Conservation (phyloP, 768 basidiomycete genomes). For the Gloeophyllum trabeum region DNA sequence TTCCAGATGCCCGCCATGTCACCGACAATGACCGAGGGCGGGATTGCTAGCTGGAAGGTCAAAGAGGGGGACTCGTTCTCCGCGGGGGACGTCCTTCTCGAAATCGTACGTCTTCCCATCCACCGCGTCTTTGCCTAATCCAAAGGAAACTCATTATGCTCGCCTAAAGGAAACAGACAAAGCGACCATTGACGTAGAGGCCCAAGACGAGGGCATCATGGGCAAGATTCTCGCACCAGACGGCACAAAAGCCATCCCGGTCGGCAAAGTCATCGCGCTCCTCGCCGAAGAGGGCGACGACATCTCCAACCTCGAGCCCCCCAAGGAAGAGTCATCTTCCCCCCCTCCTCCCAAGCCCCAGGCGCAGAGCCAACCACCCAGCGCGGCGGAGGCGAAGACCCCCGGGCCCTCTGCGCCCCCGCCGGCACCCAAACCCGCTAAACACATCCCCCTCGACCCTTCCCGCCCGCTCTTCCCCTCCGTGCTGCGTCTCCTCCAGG, state of each 20-base stretch:
- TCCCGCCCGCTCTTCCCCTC: constrained; percentile 82
- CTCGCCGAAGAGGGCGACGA: constrained; percentile 96
- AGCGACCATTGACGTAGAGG: constrained; percentile 97
- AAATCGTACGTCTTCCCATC: constrained; percentile 57
- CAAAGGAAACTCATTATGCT: neutral
- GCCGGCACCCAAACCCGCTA: constrained; percentile 13
- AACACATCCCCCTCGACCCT: constrained; percentile 18
- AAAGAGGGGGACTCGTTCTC: constrained; percentile 70
- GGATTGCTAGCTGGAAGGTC: constrained; percentile 86
- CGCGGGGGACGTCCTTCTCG: constrained; percentile 78
- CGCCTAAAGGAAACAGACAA: constrained; percentile 76
- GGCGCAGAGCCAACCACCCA: constrained; percentile 19
- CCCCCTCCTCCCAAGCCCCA: constrained; percentile 16
- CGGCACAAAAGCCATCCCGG: constrained; percentile 74
- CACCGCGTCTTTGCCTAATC: neutral
- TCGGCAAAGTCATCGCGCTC: constrained; percentile 85
- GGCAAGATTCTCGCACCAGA: constrained; percentile 80
- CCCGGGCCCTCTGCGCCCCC: constrained; percentile 9
- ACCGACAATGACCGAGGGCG: constrained; percentile 94
- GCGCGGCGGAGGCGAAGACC: constrained; percentile 15
- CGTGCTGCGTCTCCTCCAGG: constrained; percentile 69
- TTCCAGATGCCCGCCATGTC: constrained; percentile 96
- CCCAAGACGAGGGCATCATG: constrained; percentile 91
- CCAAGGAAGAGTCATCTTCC: constrained; percentile 29
- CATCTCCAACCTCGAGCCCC: constrained; percentile 69